phyloP scores from a whole-genome alignment of 176 grass and related monocot species.

The Echinochloa phyllopogon region DNA sequence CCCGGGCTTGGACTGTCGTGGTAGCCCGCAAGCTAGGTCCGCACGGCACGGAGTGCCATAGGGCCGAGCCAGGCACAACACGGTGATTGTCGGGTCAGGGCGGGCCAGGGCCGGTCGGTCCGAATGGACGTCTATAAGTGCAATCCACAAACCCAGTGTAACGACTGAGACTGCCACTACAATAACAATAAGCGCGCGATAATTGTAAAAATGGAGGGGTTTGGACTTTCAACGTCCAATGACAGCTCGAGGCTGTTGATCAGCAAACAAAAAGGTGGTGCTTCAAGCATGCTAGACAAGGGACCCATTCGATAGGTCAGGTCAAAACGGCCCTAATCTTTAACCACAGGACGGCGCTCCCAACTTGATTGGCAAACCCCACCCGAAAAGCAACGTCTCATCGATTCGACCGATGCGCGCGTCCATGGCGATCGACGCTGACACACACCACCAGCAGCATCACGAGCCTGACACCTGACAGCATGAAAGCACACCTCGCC shows the following conservation, averaged over 20 bases:
- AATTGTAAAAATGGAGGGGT: not conserved
- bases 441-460: not conserved
- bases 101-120: too few relatives aligned
- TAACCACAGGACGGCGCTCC: not conserved
- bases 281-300: not conserved
- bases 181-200: not conserved
- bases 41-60: too few relatives aligned
- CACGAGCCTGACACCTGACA: not conserved
- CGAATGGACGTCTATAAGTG: not conserved
- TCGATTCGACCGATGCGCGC: not conserved
- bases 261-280: not conserved
- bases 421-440: not conserved
- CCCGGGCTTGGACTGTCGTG: too few relatives aligned
- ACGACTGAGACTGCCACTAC: not conserved
- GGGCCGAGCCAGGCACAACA: too few relatives aligned
- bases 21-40: too few relatives aligned
- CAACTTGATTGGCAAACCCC: not conserved
- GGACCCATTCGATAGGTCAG: not conserved
- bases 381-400: not conserved
- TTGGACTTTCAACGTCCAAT: not conserved
- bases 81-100: too few relatives aligned
- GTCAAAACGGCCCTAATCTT: constrained; percentile 14
- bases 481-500: not conserved
- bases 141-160: not conserved
- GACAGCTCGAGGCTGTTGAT: not conserved